These are phyloP conservation scores for Pinus taeda DNA, from an alignment of 75 land plant species.

Conservation along the genomic window DNA sequence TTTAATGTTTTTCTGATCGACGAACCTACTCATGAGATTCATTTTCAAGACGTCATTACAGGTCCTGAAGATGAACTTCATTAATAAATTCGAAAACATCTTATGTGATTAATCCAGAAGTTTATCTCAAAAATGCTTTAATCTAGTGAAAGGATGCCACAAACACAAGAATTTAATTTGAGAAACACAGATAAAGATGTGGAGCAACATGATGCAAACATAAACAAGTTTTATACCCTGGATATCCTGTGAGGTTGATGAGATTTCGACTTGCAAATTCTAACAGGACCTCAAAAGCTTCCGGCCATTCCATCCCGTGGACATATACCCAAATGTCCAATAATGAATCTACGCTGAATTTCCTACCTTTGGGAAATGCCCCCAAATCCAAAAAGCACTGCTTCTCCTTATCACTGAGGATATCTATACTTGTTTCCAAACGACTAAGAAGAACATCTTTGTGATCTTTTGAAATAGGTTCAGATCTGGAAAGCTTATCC, in stretches of 20 bases:
- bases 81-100: no score
- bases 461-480: background rate
- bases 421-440: background rate
- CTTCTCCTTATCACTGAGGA: background rate
- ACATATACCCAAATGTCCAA: slow-evolving; percentile 2
- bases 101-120: no score
- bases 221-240: background rate
- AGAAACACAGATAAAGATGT: background rate
- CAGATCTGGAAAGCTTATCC: background rate
- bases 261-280: background rate
- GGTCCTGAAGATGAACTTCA: no score
- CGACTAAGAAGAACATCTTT: background rate
- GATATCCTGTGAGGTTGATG: background rate
- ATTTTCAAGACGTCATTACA: no score
- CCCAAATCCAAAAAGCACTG: background rate
- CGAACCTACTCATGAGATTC: no score
- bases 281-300: background rate
- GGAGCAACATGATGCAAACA: background rate
- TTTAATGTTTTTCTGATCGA: no score
- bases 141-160: no score
- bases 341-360: background rate
- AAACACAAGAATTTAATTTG: background rate
- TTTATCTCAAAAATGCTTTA: no score
- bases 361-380: background rate
- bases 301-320: background rate